Evolutionary conservation across 441 rosid genomes (phyloP).

Genomic region (Pelargonium cotyledonis): DNA sequence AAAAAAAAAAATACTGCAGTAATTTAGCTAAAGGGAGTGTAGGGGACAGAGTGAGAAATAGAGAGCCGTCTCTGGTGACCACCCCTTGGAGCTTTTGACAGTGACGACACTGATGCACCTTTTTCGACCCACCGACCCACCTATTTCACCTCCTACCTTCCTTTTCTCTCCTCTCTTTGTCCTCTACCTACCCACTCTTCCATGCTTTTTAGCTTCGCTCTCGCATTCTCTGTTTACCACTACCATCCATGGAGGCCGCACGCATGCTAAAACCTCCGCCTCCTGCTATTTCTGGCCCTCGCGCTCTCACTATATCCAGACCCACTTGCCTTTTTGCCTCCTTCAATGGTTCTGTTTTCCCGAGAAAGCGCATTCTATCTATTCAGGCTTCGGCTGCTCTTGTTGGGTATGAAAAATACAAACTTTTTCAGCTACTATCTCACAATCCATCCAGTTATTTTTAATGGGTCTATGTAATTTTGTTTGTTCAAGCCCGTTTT

Average conservation of each 20-base stretch:
- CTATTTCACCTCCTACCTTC: background rate
- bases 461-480: background rate
- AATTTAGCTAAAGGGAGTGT: too few relatives aligned
- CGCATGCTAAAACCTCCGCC: slow-evolving; percentile 30
- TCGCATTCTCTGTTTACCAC: background rate
- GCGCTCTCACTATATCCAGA: slow-evolving; percentile 17
- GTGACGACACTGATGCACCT: too few relatives aligned
- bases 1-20: too few relatives aligned
- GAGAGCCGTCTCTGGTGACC: too few relatives aligned
- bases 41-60: too few relatives aligned
- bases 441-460: slow-evolving; percentile 1
- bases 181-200: too few relatives aligned
- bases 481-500: background rate
- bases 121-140: background rate
- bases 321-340: slow-evolving; percentile 21
- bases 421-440: slow-evolving; percentile 3
- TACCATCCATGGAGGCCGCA: slow-evolving; percentile 47
- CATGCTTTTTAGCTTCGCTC: background rate
- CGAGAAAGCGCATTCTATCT: slow-evolving; percentile 29
- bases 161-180: background rate
- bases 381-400: slow-evolving; percentile 35
- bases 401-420: slow-evolving; percentile 34
- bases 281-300: slow-evolving; percentile 19
- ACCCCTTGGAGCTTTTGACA: too few relatives aligned
- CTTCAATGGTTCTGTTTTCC: slow-evolving; percentile 18